Evolutionary conservation across 129 eudicot species (phyloP), one percentile per base, ranked within the genome.

Genomic region (Escallonia rubra): DNA sequence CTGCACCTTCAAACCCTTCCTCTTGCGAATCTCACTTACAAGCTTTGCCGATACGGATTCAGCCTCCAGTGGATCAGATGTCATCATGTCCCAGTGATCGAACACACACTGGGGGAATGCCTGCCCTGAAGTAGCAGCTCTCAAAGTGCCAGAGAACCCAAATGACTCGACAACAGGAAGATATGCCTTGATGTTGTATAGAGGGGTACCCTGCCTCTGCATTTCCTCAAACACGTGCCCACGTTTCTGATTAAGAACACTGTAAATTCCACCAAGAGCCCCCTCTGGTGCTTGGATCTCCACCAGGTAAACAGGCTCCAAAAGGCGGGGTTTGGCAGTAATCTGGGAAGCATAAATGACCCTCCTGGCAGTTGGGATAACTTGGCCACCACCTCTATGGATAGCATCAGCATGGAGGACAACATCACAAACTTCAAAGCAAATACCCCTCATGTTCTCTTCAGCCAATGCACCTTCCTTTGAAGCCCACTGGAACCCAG

Each of bases 311-410:
- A 90, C 90, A 0, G 96, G 96, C 59, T 90, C 95, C 54, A 90
- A 69, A 7, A 90, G 73, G 0, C 96, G 76, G 0, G 96, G 96
- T 68, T 86, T 90, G 11, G 96, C 96, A 23, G 96, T 90, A 7
- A 90, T 72, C 70, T 86, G 95, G 7, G 96, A 79, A 3, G 96
- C 96, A 56, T 86, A 90, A 4, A 90, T 73, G 41, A 83, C 96
- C 68, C 96, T 77, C 73, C 96, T 74, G 5, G 96, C 96, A 13
- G 96, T 86, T 3, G 95, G 96, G 14, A 90, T 90, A 45, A 90
- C 91, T 61, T 90, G 96, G 3, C 95, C 96, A n/a, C 96, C 96
- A 61, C 96, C 96, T 53, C 96, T 77, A 75, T 86, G 96, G 15
- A 90, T 90, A 38, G 94, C 96, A 77, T 89, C 96, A 72, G 96